Evolutionary conservation across 495 filamentous ascomycete species (phyloP), one percentile per base, ranked within the genome.

Genomic region (Penicillium macrosclerotiorum): DNA sequence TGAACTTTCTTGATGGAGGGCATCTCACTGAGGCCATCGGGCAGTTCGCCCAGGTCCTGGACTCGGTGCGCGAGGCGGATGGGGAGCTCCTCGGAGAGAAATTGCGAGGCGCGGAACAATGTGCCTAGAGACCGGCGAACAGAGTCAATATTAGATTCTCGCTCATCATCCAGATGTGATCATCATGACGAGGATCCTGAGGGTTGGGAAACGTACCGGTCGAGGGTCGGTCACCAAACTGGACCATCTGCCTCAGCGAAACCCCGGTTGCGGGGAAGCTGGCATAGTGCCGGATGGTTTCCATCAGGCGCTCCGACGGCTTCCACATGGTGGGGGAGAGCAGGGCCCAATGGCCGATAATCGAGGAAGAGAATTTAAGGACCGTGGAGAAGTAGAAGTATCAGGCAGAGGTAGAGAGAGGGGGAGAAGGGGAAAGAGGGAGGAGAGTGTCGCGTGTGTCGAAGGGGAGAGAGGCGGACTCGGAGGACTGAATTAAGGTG

Each of bases 1-100:
- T 88, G 82, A 40, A 98, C 93, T 64, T 83, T 90, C 65, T 86
- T 84, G 43, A 98, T 96, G 12, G 91, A 96, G 24, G 92, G 89
- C 93, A 97, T 98, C 47, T 97, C 90, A 65, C 89, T 96, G 47
- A 98, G 80, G 43, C 94, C 93, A 79, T 97, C 93, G n/a, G 93
- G 93, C 5, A 98, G 74, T 63, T 87, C 84, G 8, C 84, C 81
- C 47, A 98, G 81, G 67, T 98, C 93, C 65, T 93, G 87, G 47
- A 98, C 93, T 42, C 93, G 85, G 59, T 98, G 94, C 42, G 93
- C 93, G 39, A 98, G 79, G 20, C 93, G 89, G 57, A 98, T 98
- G 41, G 93, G 93, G 17, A 98, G 82, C 72, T 98, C 93, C 75
- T 98, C 93, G 54, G 90, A 92, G 42, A 98, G 84, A 70, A 98